phyloP scores from a whole-genome alignment of 257 asterid species.

The Euphrasia confusa region DNA sequence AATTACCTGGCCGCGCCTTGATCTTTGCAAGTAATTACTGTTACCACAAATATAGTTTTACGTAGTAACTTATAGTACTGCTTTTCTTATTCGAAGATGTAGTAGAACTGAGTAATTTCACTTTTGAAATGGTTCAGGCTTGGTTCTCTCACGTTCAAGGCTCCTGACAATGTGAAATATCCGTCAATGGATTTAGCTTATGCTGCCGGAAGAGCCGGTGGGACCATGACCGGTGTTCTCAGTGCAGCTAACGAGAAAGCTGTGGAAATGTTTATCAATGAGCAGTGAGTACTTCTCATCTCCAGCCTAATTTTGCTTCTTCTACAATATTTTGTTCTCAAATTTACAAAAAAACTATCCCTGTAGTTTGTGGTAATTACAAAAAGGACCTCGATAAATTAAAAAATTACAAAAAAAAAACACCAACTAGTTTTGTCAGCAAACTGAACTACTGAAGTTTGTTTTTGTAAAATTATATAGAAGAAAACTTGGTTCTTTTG shows the following conservation, averaged over 20 bases:
- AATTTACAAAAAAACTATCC: not conserved
- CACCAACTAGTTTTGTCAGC: no score
- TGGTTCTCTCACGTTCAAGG: slow-evolving; percentile 74
- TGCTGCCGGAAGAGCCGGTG: slow-evolving; percentile 98
- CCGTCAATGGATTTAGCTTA: slow-evolving; percentile 97
- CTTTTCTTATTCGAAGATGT: not conserved
- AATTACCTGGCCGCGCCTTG: slow-evolving; percentile 96
- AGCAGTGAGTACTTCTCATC: slow-evolving; percentile 46
- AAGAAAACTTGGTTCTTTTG: no score
- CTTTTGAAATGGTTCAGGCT: slow-evolving; percentile 47
- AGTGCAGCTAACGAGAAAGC: slow-evolving; percentile 99
- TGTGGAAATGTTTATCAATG: slow-evolving; percentile 85
- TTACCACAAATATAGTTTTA: not conserved
- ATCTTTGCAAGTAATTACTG: slow-evolving; percentile 88
- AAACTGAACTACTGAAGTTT: no score
- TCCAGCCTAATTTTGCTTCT: not conserved
- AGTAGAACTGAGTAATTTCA: slow-evolving; percentile 9
- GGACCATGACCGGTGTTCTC: slow-evolving; percentile 98
- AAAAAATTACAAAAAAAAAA: not conserved
- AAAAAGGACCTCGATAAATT: no score
- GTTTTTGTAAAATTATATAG: no score
- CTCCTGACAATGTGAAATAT: slow-evolving; percentile 89
- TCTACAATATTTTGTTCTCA: not conserved
- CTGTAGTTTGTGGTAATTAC: no score
- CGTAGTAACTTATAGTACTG: not conserved